These are phyloP conservation scores for Backusella morwellensis DNA, from an alignment of 192 early-diverging fungal genomes.

Conservation along the genomic window DNA sequence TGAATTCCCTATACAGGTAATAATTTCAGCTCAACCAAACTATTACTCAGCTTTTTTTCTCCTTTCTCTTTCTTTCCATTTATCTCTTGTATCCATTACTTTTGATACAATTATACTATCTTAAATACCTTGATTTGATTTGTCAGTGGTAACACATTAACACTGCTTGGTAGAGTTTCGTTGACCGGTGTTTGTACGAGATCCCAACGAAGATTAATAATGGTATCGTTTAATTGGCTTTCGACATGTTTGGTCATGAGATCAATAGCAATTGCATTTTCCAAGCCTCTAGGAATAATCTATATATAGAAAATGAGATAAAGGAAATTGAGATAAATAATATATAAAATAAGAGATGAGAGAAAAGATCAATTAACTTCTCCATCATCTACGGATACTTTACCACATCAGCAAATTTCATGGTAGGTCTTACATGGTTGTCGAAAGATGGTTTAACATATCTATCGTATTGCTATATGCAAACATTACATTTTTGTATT, in stretches of 20 bases:
- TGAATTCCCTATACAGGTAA: constrained; percentile 60
- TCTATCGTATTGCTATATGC: constrained; percentile 70
- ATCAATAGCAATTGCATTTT: constrained; percentile 91
- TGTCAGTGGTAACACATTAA: constrained; percentile 48
- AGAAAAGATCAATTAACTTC: no score
- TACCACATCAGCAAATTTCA: constrained; percentile 89
- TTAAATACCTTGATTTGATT: constrained; percentile 52
- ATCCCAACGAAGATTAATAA: constrained; percentile 56
- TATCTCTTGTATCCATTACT: background rate
- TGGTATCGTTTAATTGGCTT: constrained; percentile 79
- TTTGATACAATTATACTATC: background rate
- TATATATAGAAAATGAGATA: constrained; percentile 12
- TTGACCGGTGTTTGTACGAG: constrained; percentile 41
- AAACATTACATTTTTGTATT: background rate
- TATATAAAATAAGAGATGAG: background rate
- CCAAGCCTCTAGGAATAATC: constrained; percentile 90
- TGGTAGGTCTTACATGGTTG: constrained; percentile 87
- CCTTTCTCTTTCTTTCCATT: background rate
- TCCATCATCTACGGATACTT: background rate
- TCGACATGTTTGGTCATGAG: constrained; percentile 88
- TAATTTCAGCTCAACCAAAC: background rate
- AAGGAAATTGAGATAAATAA: background rate
- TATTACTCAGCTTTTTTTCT: background rate
- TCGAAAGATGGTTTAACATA: constrained; percentile 97
- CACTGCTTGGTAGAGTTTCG: constrained; percentile 38